Evolutionary conservation across 495 filamentous ascomycete genomes (phyloP), one percentile per base, ranked within the genome.

Genomic region (Xylaria acuta): DNA sequence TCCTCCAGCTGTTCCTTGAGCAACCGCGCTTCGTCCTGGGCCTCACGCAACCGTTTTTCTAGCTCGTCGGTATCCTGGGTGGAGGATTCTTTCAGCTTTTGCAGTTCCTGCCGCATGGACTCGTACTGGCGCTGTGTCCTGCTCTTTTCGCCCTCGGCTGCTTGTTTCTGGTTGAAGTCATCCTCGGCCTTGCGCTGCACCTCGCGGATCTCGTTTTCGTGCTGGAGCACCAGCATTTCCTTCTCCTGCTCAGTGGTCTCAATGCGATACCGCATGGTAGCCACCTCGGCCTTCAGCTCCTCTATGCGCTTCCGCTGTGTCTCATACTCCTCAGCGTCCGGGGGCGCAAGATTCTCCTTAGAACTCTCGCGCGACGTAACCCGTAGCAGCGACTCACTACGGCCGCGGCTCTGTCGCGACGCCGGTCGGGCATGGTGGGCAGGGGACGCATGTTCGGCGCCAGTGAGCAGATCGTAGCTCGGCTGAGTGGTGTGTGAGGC

Each of bases 211-310:
- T 97, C 94, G 74, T 94, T 92, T 68, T 97, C 93, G 75, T 93
- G 91, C 67, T 92, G 89, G 14, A 97, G 81, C 3, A 85, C 86
- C 64, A 90, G 82, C 60, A 97, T 83, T 51, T 97, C 95, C 73
- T 93, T 90, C 78, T 98, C 96, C 67, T 97, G 93, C 73, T 94
- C 94, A 72, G 93, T 84, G 84, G 77, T 95, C 86, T 80, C 84
- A 32, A 87, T 80, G 9, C 83, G 84, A 73, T 87, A 88, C n/a
- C 81, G 82, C 64, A 89, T 77, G 0, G 84, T 88, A 54, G 85
- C 86, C 7, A 88, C 73, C 59, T 89, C 87, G 41, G 86, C 87
- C 73, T 87, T 88, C 40, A 88, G 80, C 74, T 88, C 86, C 67
- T 88, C 86, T 72, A 88, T 82, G 40, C 81, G 81, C 16, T 73